phyloP scores from a whole-genome alignment of 1,139 yeast genomes.

The Lodderomyces jiufengensis region DNA sequence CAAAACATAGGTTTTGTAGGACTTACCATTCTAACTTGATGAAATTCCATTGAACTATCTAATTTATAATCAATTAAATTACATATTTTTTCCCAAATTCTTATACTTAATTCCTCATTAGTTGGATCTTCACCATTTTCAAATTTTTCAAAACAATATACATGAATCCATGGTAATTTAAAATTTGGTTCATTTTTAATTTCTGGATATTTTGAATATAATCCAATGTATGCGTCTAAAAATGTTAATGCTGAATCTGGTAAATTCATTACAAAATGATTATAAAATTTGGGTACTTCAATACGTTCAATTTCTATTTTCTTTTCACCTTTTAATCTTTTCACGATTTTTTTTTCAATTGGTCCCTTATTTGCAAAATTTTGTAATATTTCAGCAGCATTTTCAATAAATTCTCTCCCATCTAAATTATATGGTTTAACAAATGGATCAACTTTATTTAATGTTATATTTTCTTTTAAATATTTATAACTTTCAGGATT shows the following conservation, averaged over 20 bases:
- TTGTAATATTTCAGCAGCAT: conserved; percentile 52
- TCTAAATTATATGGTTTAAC: conserved; percentile 70
- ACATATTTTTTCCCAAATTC: conserved; percentile 62
- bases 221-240: conserved; percentile 69
- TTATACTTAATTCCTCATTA: conserved; percentile 63
- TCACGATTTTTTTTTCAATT: conserved; percentile 27
- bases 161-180: conserved; percentile 72
- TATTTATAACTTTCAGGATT: conserved; percentile 83
- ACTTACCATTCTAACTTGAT: conserved; percentile 87
- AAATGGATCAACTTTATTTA: conserved; percentile 60
- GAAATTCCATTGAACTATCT: conserved; percentile 54
- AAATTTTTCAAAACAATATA: conserved; percentile 90
- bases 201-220: conserved; percentile 45
- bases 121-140: conserved; percentile 62
- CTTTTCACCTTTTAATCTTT: conserved; percentile 25
- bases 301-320: conserved; percentile 27
- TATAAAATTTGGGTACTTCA: conserved; percentile 55
- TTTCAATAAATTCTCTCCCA: conserved; percentile 74
- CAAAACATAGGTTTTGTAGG: conserved; percentile 98
- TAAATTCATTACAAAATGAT: conserved; percentile 89
- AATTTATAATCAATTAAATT: conserved; percentile 48
- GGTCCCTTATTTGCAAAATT: conserved; percentile 27
- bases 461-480: conserved; percentile 57
- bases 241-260: conserved; percentile 94
- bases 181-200: conserved; percentile 40